Base-by-base conservation (phyloP, 2,329 filamentous ascomycete genomes). In the Colletotrichum shisoi region DNA sequence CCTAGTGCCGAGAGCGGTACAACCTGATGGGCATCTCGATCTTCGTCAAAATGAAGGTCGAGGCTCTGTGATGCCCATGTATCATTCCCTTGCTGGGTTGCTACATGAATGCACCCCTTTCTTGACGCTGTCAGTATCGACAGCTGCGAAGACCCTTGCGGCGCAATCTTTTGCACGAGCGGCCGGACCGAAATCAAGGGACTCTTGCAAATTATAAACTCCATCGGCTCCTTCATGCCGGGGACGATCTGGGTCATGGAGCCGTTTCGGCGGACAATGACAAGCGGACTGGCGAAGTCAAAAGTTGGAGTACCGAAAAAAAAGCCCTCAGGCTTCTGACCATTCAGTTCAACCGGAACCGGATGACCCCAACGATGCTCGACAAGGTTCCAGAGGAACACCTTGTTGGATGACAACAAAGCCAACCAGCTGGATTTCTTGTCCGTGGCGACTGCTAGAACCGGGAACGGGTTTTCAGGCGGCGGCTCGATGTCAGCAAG, bases 241-340 rank as follows among this genome's bases (percentile, higher is more conserved):
- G 85, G 77, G 56, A 82, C 80, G 12, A 90, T 76, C 71, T 91
- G 87, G 0, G 82, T 83, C 73, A 93, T 79, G 3, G 82, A 81
- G 0, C 91, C 91, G 60, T 90, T 88, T 17, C 85, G 83, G 42
- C 86, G 86, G 6, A 93, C 82, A 8, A 92, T 74, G 9, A 92
- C 74, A 1, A 93, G 75, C 12, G 82, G 79, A 1, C 83, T 81
- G 1, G 80, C 74, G 1, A 74, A 64, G 17, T 74, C 72, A 24
- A 72, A 72, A 27, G 77, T 76, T 31, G 76, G 76, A 6, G 81
- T 77, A 0, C 82, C 82, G 71, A 93, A 93, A 65, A 89, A 87
- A 72, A 92, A 87, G 0, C 87, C 83, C 46, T 86, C 82, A 0
- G 87, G 85, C 56, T 83, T 84, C 57, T 89, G 85, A 8, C 84